These are phyloP conservation scores for Silene conica DNA, from an alignment of 148 eudicot species.

Conservation along the genomic window DNA sequence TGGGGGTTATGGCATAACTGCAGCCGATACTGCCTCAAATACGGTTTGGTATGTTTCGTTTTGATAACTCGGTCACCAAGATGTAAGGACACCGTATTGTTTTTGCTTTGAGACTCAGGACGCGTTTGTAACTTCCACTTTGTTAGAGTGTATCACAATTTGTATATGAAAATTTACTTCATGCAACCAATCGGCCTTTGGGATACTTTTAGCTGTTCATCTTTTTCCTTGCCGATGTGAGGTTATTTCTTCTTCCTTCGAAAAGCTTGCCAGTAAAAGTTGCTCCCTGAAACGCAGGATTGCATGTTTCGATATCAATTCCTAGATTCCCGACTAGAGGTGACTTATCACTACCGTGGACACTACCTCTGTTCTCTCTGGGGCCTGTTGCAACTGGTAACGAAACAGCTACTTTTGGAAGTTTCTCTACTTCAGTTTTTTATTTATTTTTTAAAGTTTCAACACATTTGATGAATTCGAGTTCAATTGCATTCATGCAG, in stretches of 20 bases:
- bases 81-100: background rate
- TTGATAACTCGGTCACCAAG: background rate
- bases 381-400: constrained; percentile 39
- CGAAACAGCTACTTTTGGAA: background rate
- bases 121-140: too few species aligned
- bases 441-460: background rate
- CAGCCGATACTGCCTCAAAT: background rate
- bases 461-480: constrained; percentile 1
- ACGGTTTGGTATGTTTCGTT: background rate
- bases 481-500: constrained; percentile 16
- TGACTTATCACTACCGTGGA: constrained; percentile 42
- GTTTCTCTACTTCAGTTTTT: background rate
- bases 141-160: background rate
- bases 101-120: too few species aligned
- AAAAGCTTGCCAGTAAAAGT: background rate
- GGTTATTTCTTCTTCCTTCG: background rate
- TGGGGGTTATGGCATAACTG: background rate
- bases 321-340: constrained; percentile 24
- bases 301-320: constrained; percentile 32
- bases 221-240: background rate
- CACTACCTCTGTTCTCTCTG: constrained; percentile 28
- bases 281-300: constrained; percentile 15
- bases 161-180: background rate
- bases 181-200: background rate
- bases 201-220: background rate